Conservation (phyloP, 441 rosid species). For the Rhodomyrtus psidioides region DNA sequence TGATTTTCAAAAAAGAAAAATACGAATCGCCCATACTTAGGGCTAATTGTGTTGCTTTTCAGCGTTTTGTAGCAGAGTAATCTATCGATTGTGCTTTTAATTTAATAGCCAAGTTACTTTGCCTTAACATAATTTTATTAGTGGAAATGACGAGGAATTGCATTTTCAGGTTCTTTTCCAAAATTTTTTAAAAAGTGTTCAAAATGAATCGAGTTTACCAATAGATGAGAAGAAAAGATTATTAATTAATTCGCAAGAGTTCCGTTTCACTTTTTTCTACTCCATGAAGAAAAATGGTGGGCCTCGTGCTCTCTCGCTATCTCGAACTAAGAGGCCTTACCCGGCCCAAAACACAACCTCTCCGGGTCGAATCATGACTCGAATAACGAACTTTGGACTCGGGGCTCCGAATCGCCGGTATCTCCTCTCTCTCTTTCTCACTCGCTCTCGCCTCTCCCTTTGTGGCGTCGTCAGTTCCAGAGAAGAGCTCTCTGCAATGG, state of each 20-base stretch:
- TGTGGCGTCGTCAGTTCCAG: neutral
- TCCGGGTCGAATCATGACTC: neutral
- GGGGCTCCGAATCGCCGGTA: neutral
- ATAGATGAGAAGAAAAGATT: neutral
- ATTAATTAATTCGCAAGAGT: neutral
- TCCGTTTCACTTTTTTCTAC: neutral
- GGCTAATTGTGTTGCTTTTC: neutral
- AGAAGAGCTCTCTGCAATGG: conserved; percentile 25
- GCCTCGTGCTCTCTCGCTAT: neutral
- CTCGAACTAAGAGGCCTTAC: neutral
- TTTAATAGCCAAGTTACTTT: neutral
- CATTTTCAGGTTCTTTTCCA: neutral
- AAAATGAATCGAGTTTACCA: neutral
- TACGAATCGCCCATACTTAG: too few species aligned
- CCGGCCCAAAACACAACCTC: neutral
- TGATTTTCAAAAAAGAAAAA: too few species aligned
- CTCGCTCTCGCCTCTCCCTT: neutral
- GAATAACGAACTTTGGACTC: neutral
- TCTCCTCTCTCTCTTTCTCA: neutral
- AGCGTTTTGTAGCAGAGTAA: too few species aligned
- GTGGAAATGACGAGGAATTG: neutral
- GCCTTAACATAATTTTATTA: neutral
- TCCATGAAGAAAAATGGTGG: neutral
- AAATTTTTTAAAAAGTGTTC: neutral
- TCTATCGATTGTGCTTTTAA: neutral